These are phyloP conservation scores for Cerioporus squamosus DNA, from an alignment of 1,284 basidiomycete genomes.

Conservation along the genomic window DNA sequence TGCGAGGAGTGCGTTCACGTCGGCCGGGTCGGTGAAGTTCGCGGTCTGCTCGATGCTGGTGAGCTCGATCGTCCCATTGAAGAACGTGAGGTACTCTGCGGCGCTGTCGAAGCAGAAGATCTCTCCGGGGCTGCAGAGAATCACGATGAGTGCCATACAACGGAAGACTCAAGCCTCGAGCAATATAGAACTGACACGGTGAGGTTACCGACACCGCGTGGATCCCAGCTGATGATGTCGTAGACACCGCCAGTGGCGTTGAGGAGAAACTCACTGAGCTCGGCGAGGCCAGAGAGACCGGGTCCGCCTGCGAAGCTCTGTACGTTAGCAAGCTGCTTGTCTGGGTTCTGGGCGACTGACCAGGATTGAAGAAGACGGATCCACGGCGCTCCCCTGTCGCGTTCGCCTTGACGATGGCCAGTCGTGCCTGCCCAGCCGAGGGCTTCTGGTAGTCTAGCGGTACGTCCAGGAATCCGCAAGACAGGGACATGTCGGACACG, in stretches of 20 bases:
- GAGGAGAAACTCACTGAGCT: background rate
- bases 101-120: conserved; percentile 11
- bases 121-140: conserved; percentile 5
- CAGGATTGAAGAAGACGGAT: conserved; percentile 15
- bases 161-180: too few relatives aligned
- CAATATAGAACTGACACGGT: conserved; percentile 3
- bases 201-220: conserved; percentile 15
- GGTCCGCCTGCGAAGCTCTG: conserved; percentile 4
- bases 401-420: conserved; percentile 11
- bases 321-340: background rate
- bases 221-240: conserved; percentile 17
- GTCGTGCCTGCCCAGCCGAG: background rate
- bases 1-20: background rate
- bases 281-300: conserved; percentile 2
- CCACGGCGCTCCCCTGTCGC: conserved; percentile 7
- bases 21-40: conserved; percentile 7
- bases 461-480: conserved; percentile 9
- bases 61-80: conserved; percentile 12
- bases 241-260: conserved; percentile 5
- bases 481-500: background rate
- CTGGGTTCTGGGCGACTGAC: background rate
- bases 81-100: conserved; percentile 5
- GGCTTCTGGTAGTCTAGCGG: conserved; percentile 10
- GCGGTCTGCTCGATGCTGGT: conserved; percentile 13
- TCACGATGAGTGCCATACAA: background rate